Evolutionary conservation across 177 flowering plant genomes (phyloP).

Genomic region (Vitis hybrid): DNA sequence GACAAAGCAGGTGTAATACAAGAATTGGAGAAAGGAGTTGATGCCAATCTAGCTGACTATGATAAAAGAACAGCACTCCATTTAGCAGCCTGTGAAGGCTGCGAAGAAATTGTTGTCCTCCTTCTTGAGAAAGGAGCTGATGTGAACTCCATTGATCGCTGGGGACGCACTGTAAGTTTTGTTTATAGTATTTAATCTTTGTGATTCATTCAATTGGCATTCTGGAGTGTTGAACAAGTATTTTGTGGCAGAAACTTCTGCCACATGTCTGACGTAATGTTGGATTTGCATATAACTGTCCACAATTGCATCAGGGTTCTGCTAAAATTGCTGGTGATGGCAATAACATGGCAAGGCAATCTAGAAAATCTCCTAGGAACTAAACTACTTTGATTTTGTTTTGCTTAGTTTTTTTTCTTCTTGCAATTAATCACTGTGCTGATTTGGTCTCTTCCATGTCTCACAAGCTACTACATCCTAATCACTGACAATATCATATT

Average conservation of each 20-base stretch:
- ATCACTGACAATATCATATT: too few species aligned
- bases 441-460: too few species aligned
- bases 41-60: constrained; percentile 52
- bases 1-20: constrained; percentile 56
- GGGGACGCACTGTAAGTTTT: constrained; percentile 66
- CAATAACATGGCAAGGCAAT: too few species aligned
- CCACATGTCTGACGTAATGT: too few species aligned
- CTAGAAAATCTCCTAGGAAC: too few species aligned
- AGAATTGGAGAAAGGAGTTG: constrained; percentile 51
- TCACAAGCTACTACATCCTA: too few species aligned
- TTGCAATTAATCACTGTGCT: neutral
- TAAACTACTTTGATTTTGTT: neutral
- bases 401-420: neutral
- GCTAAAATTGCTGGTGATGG: too few species aligned
- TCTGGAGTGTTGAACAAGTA: neutral
- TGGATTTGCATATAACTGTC: too few species aligned
- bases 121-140: constrained; percentile 64
- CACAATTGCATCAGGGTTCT: too few species aligned
- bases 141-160: constrained; percentile 53
- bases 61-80: constrained; percentile 70
- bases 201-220: too few species aligned
- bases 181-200: too few species aligned
- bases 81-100: constrained; percentile 64
- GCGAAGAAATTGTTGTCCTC: constrained; percentile 44
- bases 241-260: neutral